phyloP scores from a whole-genome alignment of 345 rosid species.

The Hibiscus mutabilis region DNA sequence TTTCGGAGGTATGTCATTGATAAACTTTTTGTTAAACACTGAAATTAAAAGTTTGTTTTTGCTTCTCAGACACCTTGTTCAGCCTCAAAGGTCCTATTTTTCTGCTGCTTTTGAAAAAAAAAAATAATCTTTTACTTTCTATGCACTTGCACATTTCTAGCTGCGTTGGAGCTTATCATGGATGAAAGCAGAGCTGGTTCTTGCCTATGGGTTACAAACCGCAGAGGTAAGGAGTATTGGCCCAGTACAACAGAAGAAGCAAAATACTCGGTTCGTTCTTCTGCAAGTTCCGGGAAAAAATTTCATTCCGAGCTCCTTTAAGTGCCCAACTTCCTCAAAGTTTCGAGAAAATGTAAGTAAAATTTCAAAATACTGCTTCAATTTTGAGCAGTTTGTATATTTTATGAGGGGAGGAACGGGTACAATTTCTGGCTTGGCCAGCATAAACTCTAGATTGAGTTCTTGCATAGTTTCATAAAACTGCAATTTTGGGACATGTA shows the following conservation, averaged over 20 bases:
- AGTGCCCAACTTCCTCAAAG: constrained; percentile 57
- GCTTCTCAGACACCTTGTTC: not conserved
- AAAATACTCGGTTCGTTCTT: constrained; percentile 51
- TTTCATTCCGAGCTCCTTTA: constrained; percentile 29
- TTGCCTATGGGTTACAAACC: constrained; percentile 85
- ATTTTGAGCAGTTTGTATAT: constrained; percentile 3
- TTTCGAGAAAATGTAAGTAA: constrained; percentile 80
- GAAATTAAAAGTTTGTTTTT: not conserved
- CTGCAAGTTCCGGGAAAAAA: constrained; percentile 30
- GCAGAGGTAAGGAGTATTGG: constrained; percentile 93
- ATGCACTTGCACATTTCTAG: constrained; percentile 24
- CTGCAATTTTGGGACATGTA: not conserved
- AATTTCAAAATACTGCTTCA: not conserved
- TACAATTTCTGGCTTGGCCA: not conserved
- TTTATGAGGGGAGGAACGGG: not conserved
- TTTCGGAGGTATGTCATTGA: not conserved
- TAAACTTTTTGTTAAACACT: not conserved
- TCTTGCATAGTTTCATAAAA: not conserved
- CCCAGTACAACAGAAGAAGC: constrained; percentile 62
- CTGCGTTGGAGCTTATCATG: constrained; percentile 83
- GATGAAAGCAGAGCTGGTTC: constrained; percentile 81
- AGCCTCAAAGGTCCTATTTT: not conserved
- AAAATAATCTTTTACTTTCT: constrained; percentile 6
- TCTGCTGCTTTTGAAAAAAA: not conserved
- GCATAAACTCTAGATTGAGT: not conserved